Evolutionary conservation across 495 filamentous ascomycete species (phyloP).

Genomic region (Alectoria sarmentosa): DNA sequence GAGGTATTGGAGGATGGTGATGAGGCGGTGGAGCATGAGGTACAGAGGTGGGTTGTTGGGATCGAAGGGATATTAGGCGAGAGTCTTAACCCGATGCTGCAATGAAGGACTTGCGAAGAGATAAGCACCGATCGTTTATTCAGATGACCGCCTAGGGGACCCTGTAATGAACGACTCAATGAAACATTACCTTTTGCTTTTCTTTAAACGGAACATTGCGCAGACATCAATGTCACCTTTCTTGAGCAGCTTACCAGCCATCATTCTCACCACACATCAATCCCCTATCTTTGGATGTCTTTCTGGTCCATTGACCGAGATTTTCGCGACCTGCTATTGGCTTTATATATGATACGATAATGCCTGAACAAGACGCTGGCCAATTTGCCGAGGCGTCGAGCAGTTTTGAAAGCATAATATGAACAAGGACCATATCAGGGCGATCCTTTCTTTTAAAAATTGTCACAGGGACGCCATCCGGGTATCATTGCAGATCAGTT

Average conservation of each 20-base stretch:
- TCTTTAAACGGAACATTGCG: not conserved
- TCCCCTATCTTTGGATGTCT: too few species aligned
- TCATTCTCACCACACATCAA: not conserved
- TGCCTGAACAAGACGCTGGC: not conserved
- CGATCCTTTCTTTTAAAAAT: not conserved
- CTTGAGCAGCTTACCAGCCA: not conserved
- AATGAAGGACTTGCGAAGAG: slow-evolving; percentile 36
- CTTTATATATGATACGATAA: not conserved
- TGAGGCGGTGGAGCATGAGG: slow-evolving; percentile 82
- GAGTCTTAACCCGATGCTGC: slow-evolving; percentile 83
- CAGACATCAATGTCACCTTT: not conserved
- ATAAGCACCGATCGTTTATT: not conserved
- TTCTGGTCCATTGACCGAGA: not conserved
- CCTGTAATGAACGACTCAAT: not conserved
- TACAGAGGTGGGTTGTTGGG: slow-evolving; percentile 73
- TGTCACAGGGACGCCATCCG: not conserved
- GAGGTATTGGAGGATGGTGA: slow-evolving; percentile 96
- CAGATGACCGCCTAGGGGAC: not conserved
- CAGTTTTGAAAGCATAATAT: not conserved
- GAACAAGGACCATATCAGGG: not conserved
- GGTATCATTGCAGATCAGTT: not conserved
- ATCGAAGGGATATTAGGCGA: slow-evolving; percentile 86
- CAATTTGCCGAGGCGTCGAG: not conserved
- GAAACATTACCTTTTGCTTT: not conserved
- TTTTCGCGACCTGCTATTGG: not conserved